Evolutionary conservation across 352 stramenopile genomes (phyloP), one percentile per base, ranked within the genome.

Genomic region (Saprolegnia parasitica): DNA sequence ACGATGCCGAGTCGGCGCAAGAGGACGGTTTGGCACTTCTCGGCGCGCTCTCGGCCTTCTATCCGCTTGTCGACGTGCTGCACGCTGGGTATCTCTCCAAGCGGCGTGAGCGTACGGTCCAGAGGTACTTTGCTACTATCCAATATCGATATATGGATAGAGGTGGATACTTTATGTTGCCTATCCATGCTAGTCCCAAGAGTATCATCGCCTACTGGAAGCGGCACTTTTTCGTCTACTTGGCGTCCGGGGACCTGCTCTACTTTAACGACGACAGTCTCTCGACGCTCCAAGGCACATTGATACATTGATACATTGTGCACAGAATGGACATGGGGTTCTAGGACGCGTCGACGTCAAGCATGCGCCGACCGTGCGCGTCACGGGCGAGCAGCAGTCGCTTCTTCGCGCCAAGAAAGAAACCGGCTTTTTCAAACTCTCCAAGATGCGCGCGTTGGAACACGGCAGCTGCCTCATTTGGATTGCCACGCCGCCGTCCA

Each of bases 151-250:
- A 13, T 0, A n/a, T 35, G 42, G 56, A 35, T 35, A 35, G 29
- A 6, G 29, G 29, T 35, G 29, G 16, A 56, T 63, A 20, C 35
- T n/a, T 18, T 26, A 40, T 13, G 35, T 37, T 1, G 13, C 16
- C 3, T 6, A 6, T 50, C n/a, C n/a, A n/a, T 15, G 13, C 9
- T 52, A 79, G 78, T 26, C 72, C 84, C 1, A 88, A 84, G 74
- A 89, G 81, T 40, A 90, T 93, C 56, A 93, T 93, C 67, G 88
- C 85, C 56, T 90, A 89, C 72, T 93, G 85, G 85, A 93, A 93
- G 67, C 79, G 83, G 9, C 85, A 90, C 64, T 93, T 81, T 57
- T 92, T 93, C 57, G 77, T 90, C 35, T 93, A 88, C 40, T 57
- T 93, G 20, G 83, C 78, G 45, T 86, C 81, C 0, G 85, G 85